A percentile compares a stretch with the other conserved stretches of the same genome.
Evolutionary conservation across 441 rosid genomes (phyloP).

Genomic region (Viola pubescens): DNA sequence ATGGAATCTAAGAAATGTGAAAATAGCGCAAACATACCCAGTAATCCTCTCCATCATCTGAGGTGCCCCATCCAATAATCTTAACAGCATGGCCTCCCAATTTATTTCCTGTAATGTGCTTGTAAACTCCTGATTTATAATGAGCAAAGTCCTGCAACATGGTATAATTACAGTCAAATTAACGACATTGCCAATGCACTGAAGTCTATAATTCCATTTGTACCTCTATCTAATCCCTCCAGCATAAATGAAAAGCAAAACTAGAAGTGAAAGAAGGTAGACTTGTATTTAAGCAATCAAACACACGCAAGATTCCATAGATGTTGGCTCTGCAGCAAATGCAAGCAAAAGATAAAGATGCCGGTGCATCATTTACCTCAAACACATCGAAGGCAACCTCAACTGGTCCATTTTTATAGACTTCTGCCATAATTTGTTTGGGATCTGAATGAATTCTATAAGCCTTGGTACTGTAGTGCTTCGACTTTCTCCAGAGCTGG

Average conservation of each 20-base stretch:
- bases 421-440: conserved; percentile 68
- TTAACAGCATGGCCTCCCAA: conserved; percentile 94
- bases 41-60: conserved; percentile 75
- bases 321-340: conserved; percentile 1
- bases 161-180: conserved; percentile 1
- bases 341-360: conserved; percentile 6
- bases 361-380: conserved; percentile 45
- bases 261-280: background rate
- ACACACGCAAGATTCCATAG: background rate
- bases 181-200: no score
- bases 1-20: background rate
- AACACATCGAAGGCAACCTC: conserved; percentile 83
- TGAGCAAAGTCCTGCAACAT: conserved; percentile 82
- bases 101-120: conserved; percentile 51
- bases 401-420: conserved; percentile 78
- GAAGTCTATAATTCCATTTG: background rate
- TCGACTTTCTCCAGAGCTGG: conserved; percentile 66
- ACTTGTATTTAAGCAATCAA: background rate
- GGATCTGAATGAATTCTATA: conserved; percentile 65
- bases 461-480: conserved; percentile 63
- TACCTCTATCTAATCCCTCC: conserved; percentile 1
- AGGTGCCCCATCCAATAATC: conserved; percentile 92
- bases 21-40: conserved; percentile 45
- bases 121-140: conserved; percentile 86
- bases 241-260: background rate